Conservation (phyloP, 2,329 filamentous ascomycete species). For the Fonsecaea multimorphosa region DNA sequence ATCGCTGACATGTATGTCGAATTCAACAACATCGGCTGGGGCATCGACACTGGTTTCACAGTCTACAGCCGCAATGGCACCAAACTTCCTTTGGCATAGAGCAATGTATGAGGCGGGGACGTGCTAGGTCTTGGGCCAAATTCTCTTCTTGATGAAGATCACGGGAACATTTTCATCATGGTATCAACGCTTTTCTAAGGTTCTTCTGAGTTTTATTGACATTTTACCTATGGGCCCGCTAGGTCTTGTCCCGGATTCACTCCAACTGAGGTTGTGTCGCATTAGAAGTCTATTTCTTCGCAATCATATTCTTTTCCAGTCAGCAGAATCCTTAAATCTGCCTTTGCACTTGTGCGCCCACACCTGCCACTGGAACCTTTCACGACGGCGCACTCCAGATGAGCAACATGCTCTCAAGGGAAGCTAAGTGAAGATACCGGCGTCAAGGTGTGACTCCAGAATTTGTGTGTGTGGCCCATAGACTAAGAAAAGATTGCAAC, state of each 20-base stretch:
- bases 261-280: neutral
- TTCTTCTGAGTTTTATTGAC: neutral
- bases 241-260: neutral
- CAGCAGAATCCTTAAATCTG: neutral
- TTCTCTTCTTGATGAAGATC: conserved; percentile 4
- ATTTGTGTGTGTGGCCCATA: neutral
- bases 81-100: conserved; percentile 28
- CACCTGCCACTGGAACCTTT: neutral
- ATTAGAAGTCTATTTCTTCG: neutral
- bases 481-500: neutral
- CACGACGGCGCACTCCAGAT: neutral
- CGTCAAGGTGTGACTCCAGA: neutral
- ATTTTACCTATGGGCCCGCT: neutral
- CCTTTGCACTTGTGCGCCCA: neutral
- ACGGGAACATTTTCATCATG: neutral
- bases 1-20: conserved; percentile 29
- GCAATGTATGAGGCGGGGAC: neutral
- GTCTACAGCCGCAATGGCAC: conserved; percentile 23
- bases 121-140: neutral
- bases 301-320: neutral
- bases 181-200: neutral
- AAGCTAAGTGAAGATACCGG: neutral
- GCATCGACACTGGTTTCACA: conserved; percentile 30
- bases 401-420: neutral
- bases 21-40: conserved; percentile 35